These are phyloP conservation scores for Fusarium verrucosum DNA, from an alignment of 2,329 filamentous ascomycete genomes.

Conservation along the genomic window DNA sequence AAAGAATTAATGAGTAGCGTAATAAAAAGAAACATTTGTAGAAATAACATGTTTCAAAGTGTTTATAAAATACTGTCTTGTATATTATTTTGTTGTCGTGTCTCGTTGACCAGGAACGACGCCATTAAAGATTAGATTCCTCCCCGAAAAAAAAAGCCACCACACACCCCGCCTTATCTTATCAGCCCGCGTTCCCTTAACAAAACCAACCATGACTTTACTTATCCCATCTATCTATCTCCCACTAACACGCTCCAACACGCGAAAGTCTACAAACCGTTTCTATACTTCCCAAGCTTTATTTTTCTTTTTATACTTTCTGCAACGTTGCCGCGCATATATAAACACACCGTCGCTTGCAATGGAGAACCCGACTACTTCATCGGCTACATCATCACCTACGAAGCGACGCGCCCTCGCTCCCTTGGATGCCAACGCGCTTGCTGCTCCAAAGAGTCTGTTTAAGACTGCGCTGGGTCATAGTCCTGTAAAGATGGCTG, in stretches of 20 bases:
- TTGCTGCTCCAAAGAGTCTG: conserved; percentile 45
- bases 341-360: not conserved
- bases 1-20: not conserved
- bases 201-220: conserved; percentile 35
- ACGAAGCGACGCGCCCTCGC: conserved; percentile 61
- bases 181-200: conserved; percentile 28
- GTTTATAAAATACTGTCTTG: not conserved
- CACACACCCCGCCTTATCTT: conserved; percentile 33
- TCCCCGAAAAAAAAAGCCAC: conserved; percentile 4
- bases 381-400: conserved; percentile 48
- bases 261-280: not conserved
- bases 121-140: too few species aligned
- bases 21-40: not conserved
- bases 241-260: conserved; percentile 30
- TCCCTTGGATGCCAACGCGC: conserved; percentile 57
- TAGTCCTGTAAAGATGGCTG: conserved; percentile 40
- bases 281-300: not conserved
- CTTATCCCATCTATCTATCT: conserved; percentile 19
- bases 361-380: conserved; percentile 38
- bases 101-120: conserved; percentile 22
- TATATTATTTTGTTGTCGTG: conserved; percentile 20
- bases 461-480: conserved; percentile 31
- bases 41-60: not conserved
- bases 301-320: not conserved
- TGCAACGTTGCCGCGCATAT: not conserved